phyloP scores from a whole-genome alignment of 2,329 filamentous ascomycete species.

The Scedosporium dehoogii region DNA sequence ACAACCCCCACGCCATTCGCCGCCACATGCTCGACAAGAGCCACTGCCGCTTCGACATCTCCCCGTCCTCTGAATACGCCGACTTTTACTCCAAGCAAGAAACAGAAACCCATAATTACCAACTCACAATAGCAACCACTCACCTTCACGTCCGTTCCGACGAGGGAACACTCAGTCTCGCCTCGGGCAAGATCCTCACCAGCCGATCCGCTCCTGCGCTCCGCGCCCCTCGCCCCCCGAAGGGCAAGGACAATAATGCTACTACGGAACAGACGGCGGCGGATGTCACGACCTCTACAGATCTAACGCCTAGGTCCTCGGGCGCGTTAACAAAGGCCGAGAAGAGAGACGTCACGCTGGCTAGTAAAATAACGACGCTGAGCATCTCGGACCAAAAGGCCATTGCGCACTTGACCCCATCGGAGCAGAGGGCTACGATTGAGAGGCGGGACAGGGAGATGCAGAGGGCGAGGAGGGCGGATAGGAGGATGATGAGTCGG shows the following conservation, averaged over 20 bases:
- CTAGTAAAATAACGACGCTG: background rate
- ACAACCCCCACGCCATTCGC: slow-evolving; percentile 32
- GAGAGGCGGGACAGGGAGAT: background rate
- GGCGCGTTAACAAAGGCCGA: background rate
- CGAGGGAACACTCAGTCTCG: background rate
- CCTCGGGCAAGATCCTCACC: background rate
- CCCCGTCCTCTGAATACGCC: slow-evolving; percentile 22
- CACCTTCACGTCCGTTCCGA: background rate
- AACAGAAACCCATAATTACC: background rate
- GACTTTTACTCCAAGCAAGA: slow-evolving; percentile 29
- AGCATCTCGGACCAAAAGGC: background rate
- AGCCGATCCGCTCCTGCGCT: background rate
- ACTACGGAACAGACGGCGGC: background rate
- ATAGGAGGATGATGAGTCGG: background rate
- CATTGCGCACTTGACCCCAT: background rate
- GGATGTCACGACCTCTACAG: background rate
- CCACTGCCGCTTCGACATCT: slow-evolving; percentile 34
- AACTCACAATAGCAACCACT: background rate
- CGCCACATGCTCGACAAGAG: slow-evolving; percentile 42
- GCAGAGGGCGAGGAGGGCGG: background rate
- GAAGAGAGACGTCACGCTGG: background rate
- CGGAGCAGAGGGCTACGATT: background rate
- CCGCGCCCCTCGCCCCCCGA: background rate
- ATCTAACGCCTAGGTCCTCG: background rate
- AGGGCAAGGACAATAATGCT: background rate